These are phyloP conservation scores for Pichia heedii DNA, from an alignment of 805 yeast species.

Conservation along the genomic window DNA sequence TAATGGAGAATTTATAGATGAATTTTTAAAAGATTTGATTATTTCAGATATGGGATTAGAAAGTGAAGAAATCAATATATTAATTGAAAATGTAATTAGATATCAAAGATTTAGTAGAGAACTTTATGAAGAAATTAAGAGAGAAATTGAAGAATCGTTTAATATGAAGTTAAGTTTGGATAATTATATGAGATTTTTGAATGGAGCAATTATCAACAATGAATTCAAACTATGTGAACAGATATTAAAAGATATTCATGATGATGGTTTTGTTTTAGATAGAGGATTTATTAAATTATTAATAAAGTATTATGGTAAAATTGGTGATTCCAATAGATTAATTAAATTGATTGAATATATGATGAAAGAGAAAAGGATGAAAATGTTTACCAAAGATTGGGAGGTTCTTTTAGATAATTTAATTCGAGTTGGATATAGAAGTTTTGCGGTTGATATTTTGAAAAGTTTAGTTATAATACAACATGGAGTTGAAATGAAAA, in stretches of 20 bases:
- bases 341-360: slow-evolving; percentile 17
- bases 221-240: slow-evolving; percentile 12
- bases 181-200: slow-evolving; percentile 13
- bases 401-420: slow-evolving; percentile 11
- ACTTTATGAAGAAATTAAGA: neutral
- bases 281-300: slow-evolving; percentile 14
- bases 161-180: slow-evolving; percentile 7
- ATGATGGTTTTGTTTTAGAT: slow-evolving; percentile 13
- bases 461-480: slow-evolving; percentile 13
- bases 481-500: slow-evolving; percentile 11
- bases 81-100: slow-evolving; percentile 1
- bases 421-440: slow-evolving; percentile 9
- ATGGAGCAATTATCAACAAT: slow-evolving; percentile 11
- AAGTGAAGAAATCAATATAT: neutral
- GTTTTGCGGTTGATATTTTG: slow-evolving; percentile 16
- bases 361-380: slow-evolving; percentile 9
- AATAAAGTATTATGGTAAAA: slow-evolving; percentile 1
- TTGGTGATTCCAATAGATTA: slow-evolving; percentile 12
- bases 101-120: neutral
- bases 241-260: slow-evolving; percentile 2
- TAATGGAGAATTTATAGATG: slow-evolving; percentile 1
- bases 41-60: neutral
- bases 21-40: slow-evolving; percentile 4
- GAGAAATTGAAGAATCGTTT: neutral
- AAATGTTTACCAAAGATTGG: slow-evolving; percentile 12